A percentile compares a stretch with the other conserved stretches of the same genome.
These are phyloP conservation scores for Kokia cookei DNA, from an alignment of 441 rosid species.

Conservation along the genomic window DNA sequence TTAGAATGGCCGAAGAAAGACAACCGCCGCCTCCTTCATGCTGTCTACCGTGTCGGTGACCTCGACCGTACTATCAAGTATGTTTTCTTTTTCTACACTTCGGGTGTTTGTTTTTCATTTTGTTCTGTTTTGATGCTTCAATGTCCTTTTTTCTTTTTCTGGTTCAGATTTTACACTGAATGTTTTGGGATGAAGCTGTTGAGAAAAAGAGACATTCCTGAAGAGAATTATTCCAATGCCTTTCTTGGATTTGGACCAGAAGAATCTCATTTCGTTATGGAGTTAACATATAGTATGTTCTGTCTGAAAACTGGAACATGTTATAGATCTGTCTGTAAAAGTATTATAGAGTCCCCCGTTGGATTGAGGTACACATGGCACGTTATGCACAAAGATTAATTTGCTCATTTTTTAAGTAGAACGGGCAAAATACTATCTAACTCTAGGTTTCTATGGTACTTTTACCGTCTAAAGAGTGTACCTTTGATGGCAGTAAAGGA, in stretches of 20 bases:
- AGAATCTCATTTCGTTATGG: constrained; percentile 64
- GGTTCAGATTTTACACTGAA: constrained; percentile 80
- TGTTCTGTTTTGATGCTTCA: not conserved
- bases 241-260: constrained; percentile 92
- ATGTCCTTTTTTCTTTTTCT: not conserved
- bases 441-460: too few species aligned
- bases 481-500: too few species aligned
- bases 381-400: too few species aligned
- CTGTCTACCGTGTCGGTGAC: constrained; percentile 88
- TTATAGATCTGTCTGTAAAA: too few species aligned
- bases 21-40: constrained; percentile 80
- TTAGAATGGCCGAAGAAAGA: constrained; percentile 91
- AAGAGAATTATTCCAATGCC: constrained; percentile 90
- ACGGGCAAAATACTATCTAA: too few species aligned
- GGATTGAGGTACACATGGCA: too few species aligned
- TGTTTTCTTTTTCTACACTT: not conserved
- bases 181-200: constrained; percentile 88
- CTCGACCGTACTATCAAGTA: constrained; percentile 86
- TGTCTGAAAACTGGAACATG: too few species aligned
- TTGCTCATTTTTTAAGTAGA: too few species aligned
- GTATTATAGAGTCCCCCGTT: too few species aligned
- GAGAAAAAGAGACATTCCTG: constrained; percentile 89
- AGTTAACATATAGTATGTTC: constrained; percentile 77
- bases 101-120: not conserved
- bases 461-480: too few species aligned